Evolutionary conservation across 1,284 basidiomycete species (phyloP), one percentile per base, ranked within the genome.

Genomic region (Naganishia sp.): DNA sequence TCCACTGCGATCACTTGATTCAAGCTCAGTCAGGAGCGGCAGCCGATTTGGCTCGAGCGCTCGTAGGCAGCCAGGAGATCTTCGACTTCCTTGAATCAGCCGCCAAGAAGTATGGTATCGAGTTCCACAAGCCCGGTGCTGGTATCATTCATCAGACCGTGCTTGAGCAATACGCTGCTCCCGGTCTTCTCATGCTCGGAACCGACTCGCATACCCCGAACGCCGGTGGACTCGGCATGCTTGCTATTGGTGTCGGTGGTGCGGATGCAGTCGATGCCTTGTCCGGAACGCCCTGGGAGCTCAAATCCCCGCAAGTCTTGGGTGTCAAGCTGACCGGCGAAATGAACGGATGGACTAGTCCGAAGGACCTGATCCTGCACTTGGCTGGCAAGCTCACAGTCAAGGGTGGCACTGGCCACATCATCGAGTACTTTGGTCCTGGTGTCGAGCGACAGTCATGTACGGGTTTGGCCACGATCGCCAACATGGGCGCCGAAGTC

Each of bases 401-500:
- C 66, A 84, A 92, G 87, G 95, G 96, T 21, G 96, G 96, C 36
- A 99, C 96, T 13, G 96, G 96, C 60, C 86, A 90, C 66, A 96
- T 99, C 71, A 82, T 99, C 70, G 96, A 99, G 81, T 99, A 99
- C 80, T 96, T 94, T 77, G 96, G 96, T 7, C 88, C 92, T n/a
- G 95, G 95, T 23, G 91, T 99, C 11, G 84, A 84, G 67, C 84
- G 84, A 61, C 93, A 97, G 74, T 96, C 94, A 31, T 97, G 94
- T 77, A 99, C 96, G 69, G 94, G 92, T 71, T 81, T 97, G 60
- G 94, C 94, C 0, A 98, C 94, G 5, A 90, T 97, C 69, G 89
- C 92, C 65, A 98, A 98, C 81, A 99, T 99, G 96, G 96, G 96
- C 68, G 96, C 96, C 25, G 96, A 99, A 83, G 93, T 99, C 31